Base-by-base conservation (phyloP, 805 yeast genomes). In the Vanderwaltozyma yarrowii region DNA sequence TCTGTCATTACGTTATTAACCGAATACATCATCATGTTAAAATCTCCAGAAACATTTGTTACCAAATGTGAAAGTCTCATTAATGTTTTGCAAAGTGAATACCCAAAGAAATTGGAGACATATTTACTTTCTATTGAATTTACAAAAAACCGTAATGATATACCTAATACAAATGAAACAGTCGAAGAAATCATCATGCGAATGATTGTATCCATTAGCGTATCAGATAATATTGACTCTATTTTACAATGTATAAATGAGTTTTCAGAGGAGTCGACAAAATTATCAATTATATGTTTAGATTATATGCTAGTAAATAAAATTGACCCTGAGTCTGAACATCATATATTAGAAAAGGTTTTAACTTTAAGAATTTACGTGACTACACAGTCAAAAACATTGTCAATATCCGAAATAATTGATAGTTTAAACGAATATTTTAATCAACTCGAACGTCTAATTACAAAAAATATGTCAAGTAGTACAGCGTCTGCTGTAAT, bases 281-380 rank as follows among this genome's bases (percentile, higher is more conserved):
- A 31, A 2, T 38, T 50, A 14, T 61, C 69, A 0, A 42, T 60
- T 11, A 52, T 49, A 8, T 62, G 67, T 30, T 45, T 62, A 16
- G 61, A 62, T 27, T 64, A 61, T 42, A 37, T 65, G 1, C 55
- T 66, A 14, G 49, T 50, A 1, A 62, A 62, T 36, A 60, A 56
- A 29, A 14, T 63, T 3, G 45, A 57, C 15, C 54, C 58, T 3
- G 21, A 37, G 3, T 37, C 35, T 2, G 55, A 62, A 25, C 56
- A 47, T n/a, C 41, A 47, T 5, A 35, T 58, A 9, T 30, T 54
- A 13, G 62, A 63, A 9, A 52, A 51, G 32, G 27, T 55, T 2
- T 50, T 65, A 44, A 45, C 62, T 0, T 39, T 54, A 14, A 43
- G 54, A 31, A 41, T 49, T 26, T 52, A 46, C 21, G 35, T 48